Base-by-base conservation (phyloP, 192 early-diverging fungal species). In the Gaertneriomyces sp. region DNA sequence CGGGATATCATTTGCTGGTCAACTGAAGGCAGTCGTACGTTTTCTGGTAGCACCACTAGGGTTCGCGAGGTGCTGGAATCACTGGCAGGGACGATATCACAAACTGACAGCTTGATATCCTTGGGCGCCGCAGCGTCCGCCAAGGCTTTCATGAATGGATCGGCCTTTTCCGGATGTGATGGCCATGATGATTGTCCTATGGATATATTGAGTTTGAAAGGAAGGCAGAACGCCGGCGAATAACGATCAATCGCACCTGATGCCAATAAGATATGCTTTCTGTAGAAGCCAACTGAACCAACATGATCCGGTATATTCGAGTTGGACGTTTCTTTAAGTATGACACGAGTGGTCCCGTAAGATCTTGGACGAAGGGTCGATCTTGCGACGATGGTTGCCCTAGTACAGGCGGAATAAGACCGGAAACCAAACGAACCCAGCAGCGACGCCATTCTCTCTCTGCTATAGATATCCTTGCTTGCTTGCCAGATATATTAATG, bases 1-100 rank as follows among this genome's bases (percentile, higher is more conserved):
- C 11, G 8, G 16, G 66, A 7, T 5, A 68, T 42, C 33, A 51
- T 44, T 40, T 44, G 6, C 25, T 17, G 4, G 16, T 52, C 16
- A 2, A 68, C 44, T 5, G 66, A 68, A 6, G 66, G 66, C 6
- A 68, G 45, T 7, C 42, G 45, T 33, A 68, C 50, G 16, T 50
- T 25, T 44, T 68, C 66, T 11, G 66, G 66, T n/a, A 60, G 58
- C 41, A 68, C 40, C 0, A 51, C 44, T 6, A 68, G 66, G 45
- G 57, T 33, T 4, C 33, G 58, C 12, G 57, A 10, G 19, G n/a
- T 38, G 45, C 14, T 40, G 14, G 56, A 40, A 5, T 38, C 17
- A 16, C 4, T 25, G 45, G 66, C 9, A 10, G 19, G 20, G 5
- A 40, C 38, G 2, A 14, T 58, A 41, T 58, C 57, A 12, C 39